Conservation (phyloP, 805 yeast genomes). For the Nakazawaea peltata region DNA sequence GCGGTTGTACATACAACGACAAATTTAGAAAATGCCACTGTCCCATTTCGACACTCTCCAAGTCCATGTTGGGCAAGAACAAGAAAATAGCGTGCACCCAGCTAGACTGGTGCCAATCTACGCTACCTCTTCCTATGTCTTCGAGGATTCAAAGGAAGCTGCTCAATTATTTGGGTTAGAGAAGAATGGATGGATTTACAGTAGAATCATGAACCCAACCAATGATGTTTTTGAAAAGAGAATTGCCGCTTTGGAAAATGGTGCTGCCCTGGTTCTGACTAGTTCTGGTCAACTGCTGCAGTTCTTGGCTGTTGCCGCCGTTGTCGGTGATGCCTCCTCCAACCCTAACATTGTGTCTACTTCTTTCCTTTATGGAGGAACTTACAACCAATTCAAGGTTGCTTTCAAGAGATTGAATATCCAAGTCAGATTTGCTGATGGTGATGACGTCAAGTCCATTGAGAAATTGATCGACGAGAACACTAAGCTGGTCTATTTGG, state of each 20-base stretch:
- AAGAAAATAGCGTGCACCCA: slow-evolving; percentile 45
- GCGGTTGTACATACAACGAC: no score
- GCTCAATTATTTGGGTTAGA: slow-evolving; percentile 83
- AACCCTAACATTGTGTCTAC: slow-evolving; percentile 79
- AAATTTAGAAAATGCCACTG: slow-evolving; percentile 25
- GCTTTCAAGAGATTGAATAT: slow-evolving; percentile 86
- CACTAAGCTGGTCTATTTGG: slow-evolving; percentile 86
- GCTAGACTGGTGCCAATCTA: slow-evolving; percentile 92
- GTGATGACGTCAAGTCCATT: slow-evolving; percentile 67
- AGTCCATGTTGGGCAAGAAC: slow-evolving; percentile 92
- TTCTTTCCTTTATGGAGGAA: slow-evolving; percentile 88
- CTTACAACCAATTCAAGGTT: slow-evolving; percentile 91
- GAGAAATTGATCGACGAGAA: slow-evolving; percentile 68
- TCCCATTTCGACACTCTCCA: slow-evolving; percentile 85
- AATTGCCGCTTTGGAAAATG: slow-evolving; percentile 88
- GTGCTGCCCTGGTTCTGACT: slow-evolving; percentile 83
- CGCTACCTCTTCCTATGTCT: slow-evolving; percentile 85
- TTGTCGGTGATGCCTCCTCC: slow-evolving; percentile 83
- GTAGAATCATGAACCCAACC: slow-evolving; percentile 91
- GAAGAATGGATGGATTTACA: slow-evolving; percentile 80
- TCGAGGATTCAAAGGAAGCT: slow-evolving; percentile 84
- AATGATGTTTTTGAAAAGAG: slow-evolving; percentile 86
- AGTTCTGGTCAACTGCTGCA: slow-evolving; percentile 98
- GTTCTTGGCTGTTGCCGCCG: slow-evolving; percentile 70
- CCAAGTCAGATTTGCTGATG: slow-evolving; percentile 76